Conservation (phyloP, 139 green algal genomes). For the Volvox reticuliferus region DNA sequence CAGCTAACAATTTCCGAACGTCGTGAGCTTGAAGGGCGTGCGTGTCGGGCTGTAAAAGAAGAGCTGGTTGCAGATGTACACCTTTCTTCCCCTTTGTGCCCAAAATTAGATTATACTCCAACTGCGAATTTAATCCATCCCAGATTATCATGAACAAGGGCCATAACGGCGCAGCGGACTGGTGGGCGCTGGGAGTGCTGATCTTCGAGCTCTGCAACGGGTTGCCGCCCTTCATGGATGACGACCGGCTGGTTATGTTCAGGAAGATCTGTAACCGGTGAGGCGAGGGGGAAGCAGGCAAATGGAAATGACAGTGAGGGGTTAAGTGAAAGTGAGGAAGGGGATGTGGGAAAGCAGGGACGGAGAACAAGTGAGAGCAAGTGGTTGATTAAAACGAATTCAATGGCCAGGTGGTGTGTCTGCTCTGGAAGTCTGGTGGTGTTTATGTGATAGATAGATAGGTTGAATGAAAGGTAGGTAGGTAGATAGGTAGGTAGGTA, state of each 20-base stretch:
- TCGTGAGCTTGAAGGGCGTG: too few relatives aligned
- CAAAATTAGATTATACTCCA: too few relatives aligned
- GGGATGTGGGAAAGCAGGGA: background rate
- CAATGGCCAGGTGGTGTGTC: too few relatives aligned
- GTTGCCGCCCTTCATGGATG: constrained; percentile 88
- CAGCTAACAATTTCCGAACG: too few relatives aligned
- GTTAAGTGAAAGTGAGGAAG: background rate
- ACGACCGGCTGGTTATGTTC: constrained; percentile 91
- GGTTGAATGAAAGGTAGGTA: too few relatives aligned
- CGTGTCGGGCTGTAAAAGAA: too few relatives aligned
- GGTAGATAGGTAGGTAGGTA: too few relatives aligned
- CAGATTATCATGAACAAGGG: constrained; percentile 87
- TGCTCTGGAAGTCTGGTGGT: too few relatives aligned
- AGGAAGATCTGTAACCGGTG: constrained; percentile 75
- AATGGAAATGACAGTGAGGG: background rate
- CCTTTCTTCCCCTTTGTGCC: too few relatives aligned
- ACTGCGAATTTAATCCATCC: background rate
- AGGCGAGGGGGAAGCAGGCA: background rate
- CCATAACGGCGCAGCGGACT: constrained; percentile 89
- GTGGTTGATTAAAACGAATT: too few relatives aligned
- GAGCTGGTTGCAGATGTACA: too few relatives aligned
- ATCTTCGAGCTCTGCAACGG: constrained; percentile 92
- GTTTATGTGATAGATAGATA: too few relatives aligned
- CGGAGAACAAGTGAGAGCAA: background rate
- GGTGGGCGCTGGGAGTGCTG: constrained; percentile 95